These are phyloP conservation scores for Fusarium udum DNA, from an alignment of 2,329 filamentous ascomycete species.

Conservation along the genomic window DNA sequence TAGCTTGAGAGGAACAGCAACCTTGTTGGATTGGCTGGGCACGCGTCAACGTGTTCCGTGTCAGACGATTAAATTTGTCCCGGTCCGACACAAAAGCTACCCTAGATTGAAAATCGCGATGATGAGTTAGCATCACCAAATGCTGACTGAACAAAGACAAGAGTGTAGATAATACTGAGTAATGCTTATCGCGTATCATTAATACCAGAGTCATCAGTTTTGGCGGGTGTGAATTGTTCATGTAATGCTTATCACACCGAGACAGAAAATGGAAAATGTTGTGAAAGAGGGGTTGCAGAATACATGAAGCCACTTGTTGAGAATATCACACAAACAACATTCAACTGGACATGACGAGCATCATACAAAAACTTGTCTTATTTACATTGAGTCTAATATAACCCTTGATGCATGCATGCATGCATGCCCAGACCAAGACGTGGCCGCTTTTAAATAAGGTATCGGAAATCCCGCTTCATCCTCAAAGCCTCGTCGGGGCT, in stretches of 20 bases:
- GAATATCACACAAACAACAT: background rate
- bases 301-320: conserved; percentile 11
- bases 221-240: background rate
- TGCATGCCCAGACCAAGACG: background rate
- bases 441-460: conserved; percentile 50
- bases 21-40: conserved; percentile 5
- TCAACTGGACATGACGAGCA: background rate
- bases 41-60: conserved; percentile 21
- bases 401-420: background rate
- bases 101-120: conserved; percentile 6
- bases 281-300: conserved; percentile 8
- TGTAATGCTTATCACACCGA: conserved; percentile 13
- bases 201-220: background rate
- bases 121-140: conserved; percentile 5
- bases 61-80: conserved; percentile 7
- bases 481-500: conserved; percentile 55
- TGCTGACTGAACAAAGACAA: conserved; percentile 1
- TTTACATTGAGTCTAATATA: background rate
- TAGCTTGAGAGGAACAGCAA: background rate
- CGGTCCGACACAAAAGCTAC: conserved; percentile 23
- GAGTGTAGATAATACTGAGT: background rate
- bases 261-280: background rate
- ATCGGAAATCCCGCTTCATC: conserved; percentile 59
- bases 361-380: background rate
- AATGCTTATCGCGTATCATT: conserved; percentile 10